Percentiles rank a stretch among this genome's conserved stretches.
These are phyloP conservation scores for Gastrolobium bilobum DNA, from an alignment of 306 rosid genomes.

Conservation along the genomic window DNA sequence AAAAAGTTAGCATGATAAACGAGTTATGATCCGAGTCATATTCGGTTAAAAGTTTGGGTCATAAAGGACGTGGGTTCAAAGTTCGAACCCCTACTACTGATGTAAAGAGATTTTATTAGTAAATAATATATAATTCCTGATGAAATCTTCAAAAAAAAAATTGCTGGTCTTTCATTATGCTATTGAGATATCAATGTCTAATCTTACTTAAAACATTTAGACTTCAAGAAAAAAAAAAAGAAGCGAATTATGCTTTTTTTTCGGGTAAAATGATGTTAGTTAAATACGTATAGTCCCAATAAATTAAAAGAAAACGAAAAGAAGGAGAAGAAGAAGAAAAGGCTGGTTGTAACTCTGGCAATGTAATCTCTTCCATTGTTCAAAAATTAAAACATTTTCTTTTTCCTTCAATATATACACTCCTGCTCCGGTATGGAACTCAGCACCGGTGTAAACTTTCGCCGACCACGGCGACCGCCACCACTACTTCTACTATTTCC, in stretches of 20 bases:
- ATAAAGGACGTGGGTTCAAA: too few species aligned
- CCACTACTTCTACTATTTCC: constrained; percentile 46
- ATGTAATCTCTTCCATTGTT: neutral
- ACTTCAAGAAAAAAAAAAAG: too few species aligned
- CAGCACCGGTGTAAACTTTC: constrained; percentile 57
- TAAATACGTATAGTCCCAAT: neutral
- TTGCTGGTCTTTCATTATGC: too few species aligned
- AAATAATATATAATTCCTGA: too few species aligned
- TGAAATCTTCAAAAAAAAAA: too few species aligned
- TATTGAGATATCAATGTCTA: too few species aligned
- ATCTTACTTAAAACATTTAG: too few species aligned
- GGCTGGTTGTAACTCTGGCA: neutral
- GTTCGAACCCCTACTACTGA: too few species aligned
- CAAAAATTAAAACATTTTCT: neutral
- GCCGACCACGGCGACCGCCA: constrained; percentile 41
- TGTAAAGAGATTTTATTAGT: too few species aligned
- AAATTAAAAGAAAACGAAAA: neutral
- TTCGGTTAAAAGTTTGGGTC: too few species aligned
- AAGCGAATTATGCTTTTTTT: too few species aligned
- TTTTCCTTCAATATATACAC: constrained; percentile 9
- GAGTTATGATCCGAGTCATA: too few species aligned
- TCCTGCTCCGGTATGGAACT: constrained; percentile 74
- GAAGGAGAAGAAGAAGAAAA: neutral
- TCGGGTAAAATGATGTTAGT: neutral
- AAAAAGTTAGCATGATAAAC: neutral